Base-by-base conservation (phyloP, 108 stramenopile species). In the Fragilaria radians region DNA sequence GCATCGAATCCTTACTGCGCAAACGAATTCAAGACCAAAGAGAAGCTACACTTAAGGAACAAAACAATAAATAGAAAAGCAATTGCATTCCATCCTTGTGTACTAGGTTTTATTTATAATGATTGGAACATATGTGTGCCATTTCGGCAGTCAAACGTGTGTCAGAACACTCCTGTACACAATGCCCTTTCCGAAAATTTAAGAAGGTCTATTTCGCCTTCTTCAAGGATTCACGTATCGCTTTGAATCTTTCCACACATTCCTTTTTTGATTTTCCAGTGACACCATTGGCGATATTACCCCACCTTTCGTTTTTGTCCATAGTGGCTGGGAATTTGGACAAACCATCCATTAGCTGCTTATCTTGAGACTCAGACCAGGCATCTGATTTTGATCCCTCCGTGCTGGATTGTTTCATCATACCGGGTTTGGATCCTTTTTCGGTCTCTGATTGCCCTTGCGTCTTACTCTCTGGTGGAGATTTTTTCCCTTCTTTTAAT, bases 241-340 rank as follows among this genome's bases (percentile, higher is more conserved):
- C 83, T 71, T 99, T 99, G 83, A 88, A 99, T 51, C 97, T 82
- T 49, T 80, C 72, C 2, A 93, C 93, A 65, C 98, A 99, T 11
- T 97, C 89, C 74, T 98, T 97, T 81, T 95, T 97, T 27, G 69
- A 84, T 64, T 92, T 99, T 5, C 94, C 96, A 11, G 71, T 47
- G 30, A 99, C 95, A 18, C 72, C 81, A 22, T 76, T 80, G 30
- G 97, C 82, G 72, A 99, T 97, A 23, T 52, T 62, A 11, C 73
- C 74, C 98, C 98, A 99, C 26, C 98, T 86, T 65, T 95, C 98
- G 67, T 96, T 95, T 73, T 98, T 99, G 17, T 96, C 96, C 91
- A 99, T 95, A 28, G 74, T 73, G 21, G 91, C 71, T 26, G 96
- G 96, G 67, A 66, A 95, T 33, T 82, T 78, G 24, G 72, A 61